Evolutionary conservation across 73 alveolate genomes (phyloP).

Genomic region (Diophrys appendiculata): DNA sequence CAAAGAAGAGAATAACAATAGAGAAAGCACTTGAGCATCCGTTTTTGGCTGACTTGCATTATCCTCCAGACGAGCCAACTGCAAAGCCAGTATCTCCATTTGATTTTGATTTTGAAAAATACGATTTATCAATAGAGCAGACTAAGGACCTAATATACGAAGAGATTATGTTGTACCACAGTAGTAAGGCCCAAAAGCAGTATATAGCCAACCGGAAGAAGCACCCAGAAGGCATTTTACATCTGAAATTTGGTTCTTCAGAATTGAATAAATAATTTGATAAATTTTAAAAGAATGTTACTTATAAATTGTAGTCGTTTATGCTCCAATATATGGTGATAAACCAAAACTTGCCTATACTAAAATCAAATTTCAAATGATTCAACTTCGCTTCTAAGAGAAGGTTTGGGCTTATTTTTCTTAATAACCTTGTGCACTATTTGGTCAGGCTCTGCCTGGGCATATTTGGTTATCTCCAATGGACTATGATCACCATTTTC

Average conservation of each 20-base stretch:
- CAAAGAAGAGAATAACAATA: slow-evolving; percentile 40
- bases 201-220: slow-evolving; percentile 20
- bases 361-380: slow-evolving; percentile 3
- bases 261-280: too few relatives aligned
- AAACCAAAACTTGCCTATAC: too few relatives aligned
- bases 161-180: slow-evolving; percentile 55
- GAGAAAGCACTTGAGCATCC: slow-evolving; percentile 51
- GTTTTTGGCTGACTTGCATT: slow-evolving; percentile 35
- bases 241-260: slow-evolving; percentile 3
- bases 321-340: too few relatives aligned
- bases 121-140: slow-evolving; percentile 18
- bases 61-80: slow-evolving; percentile 57
- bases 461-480: too few relatives aligned
- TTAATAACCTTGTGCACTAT: too few relatives aligned
- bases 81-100: slow-evolving; percentile 28
- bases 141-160: slow-evolving; percentile 42
- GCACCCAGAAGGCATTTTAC: slow-evolving; percentile 45
- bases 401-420: too few relatives aligned
- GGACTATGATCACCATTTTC: too few relatives aligned
- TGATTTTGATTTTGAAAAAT: slow-evolving; percentile 57
- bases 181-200: slow-evolving; percentile 13
- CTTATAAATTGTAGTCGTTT: slow-evolving; percentile 4
- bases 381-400: too few relatives aligned
- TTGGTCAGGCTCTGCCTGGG: too few relatives aligned
- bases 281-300: background rate